Evolutionary conservation across 306 rosid genomes (phyloP).

Genomic region (Rosa chinensis): DNA sequence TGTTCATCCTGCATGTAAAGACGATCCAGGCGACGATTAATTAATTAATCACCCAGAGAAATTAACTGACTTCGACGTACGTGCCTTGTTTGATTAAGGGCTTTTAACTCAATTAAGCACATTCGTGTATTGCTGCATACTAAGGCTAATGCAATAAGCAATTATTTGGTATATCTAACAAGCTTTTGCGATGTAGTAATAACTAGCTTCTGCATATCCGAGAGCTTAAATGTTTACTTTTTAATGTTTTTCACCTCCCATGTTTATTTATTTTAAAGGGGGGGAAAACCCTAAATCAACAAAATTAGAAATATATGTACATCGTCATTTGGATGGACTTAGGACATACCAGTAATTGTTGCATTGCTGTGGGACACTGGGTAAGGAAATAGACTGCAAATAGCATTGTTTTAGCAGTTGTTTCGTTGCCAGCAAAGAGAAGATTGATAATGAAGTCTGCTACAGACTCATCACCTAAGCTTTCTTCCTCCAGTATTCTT

Average conservation of each 20-base stretch:
- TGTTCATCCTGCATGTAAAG: slow-evolving; percentile 68
- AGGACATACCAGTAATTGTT: slow-evolving; percentile 58
- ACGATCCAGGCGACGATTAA: background rate
- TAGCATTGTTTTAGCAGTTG: slow-evolving; percentile 94
- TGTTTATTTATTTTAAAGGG: too few relatives aligned
- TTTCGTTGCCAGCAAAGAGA: slow-evolving; percentile 94
- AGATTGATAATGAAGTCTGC: slow-evolving; percentile 94
- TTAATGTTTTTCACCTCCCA: too few relatives aligned
- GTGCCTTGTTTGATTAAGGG: background rate
- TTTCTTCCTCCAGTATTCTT: slow-evolving; percentile 74
- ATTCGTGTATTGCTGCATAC: too few relatives aligned
- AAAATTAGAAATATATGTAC: background rate
- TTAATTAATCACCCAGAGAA: background rate
- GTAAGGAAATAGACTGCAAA: slow-evolving; percentile 88
- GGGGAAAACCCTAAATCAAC: background rate
- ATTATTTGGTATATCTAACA: too few relatives aligned
- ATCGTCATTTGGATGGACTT: background rate
- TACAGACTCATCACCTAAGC: slow-evolving; percentile 65
- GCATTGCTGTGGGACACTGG: slow-evolving; percentile 68
- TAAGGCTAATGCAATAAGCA: background rate
- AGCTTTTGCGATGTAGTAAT: too few relatives aligned
- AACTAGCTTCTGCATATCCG: too few relatives aligned
- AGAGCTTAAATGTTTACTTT: too few relatives aligned
- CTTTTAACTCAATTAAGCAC: too few relatives aligned
- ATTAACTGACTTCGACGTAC: background rate